These are phyloP conservation scores for Boletus tomentosulus DNA, from an alignment of 768 basidiomycete genomes.

Conservation along the genomic window DNA sequence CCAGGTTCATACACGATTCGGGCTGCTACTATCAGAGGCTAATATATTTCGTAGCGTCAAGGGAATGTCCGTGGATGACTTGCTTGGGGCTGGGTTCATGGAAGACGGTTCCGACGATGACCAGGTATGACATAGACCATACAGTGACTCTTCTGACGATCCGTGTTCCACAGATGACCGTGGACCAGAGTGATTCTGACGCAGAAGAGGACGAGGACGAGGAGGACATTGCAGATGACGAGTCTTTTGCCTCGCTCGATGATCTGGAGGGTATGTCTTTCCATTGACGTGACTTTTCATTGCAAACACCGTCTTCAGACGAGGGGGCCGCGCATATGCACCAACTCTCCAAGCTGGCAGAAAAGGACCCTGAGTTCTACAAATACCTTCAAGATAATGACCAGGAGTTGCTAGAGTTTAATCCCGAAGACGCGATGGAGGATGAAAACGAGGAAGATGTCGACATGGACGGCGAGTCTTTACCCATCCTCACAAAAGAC, in stretches of 20 bases:
- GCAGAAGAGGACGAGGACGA: slow-evolving; percentile 43
- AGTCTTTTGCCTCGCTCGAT: slow-evolving; percentile 75
- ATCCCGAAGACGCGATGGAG: slow-evolving; percentile 43
- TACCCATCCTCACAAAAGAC: slow-evolving; percentile 61
- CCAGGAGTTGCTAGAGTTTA: slow-evolving; percentile 81
- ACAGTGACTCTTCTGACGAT: slow-evolving; percentile 1
- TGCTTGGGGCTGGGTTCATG: slow-evolving; percentile 72
- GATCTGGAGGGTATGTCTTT: slow-evolving; percentile 57
- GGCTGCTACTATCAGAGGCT: background rate
- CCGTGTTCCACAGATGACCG: slow-evolving; percentile 16
- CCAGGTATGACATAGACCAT: slow-evolving; percentile 22
- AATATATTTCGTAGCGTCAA: slow-evolving; percentile 13
- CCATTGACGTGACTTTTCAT: background rate
- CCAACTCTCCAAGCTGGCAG: slow-evolving; percentile 83
- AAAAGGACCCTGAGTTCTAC: slow-evolving; percentile 99
- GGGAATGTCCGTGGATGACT: slow-evolving; percentile 72
- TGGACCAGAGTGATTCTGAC: slow-evolving; percentile 26
- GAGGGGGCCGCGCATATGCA: slow-evolving; percentile 72
- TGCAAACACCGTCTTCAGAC: slow-evolving; percentile 37
- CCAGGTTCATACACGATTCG: slow-evolving; percentile 8
- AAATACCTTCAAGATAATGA: slow-evolving; percentile 98
- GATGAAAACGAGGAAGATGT: slow-evolving; percentile 45
- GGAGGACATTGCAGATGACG: slow-evolving; percentile 46
- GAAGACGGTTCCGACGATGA: slow-evolving; percentile 52
- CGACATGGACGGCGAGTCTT: slow-evolving; percentile 40